Evolutionary conservation across 2,329 filamentous ascomycete species (phyloP).

Genomic region (Curvularia lunata): DNA sequence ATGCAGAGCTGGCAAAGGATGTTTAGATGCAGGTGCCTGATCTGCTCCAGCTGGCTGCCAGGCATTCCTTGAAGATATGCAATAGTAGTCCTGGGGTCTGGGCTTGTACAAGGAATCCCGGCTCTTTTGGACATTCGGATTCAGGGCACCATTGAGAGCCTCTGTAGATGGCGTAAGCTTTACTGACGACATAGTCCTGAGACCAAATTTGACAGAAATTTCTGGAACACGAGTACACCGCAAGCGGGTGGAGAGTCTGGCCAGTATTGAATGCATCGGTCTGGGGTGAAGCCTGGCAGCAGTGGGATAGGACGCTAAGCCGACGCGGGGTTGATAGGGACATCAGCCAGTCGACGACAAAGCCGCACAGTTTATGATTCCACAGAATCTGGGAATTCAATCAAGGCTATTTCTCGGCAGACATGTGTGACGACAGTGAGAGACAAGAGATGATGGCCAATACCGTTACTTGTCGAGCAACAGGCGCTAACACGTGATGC

Average conservation of each 20-base stretch:
- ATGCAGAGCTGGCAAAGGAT: constrained; percentile 4
- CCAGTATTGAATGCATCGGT: neutral
- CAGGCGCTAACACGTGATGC: constrained; percentile 34
- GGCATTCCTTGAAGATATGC: neutral
- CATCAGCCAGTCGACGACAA: neutral
- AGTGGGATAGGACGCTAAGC: neutral
- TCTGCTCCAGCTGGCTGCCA: constrained; percentile 1
- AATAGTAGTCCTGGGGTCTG: constrained; percentile 17
- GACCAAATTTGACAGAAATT: neutral
- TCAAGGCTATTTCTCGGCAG: neutral
- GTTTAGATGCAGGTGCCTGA: neutral
- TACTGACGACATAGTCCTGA: neutral
- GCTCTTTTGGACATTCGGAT: neutral
- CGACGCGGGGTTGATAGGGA: neutral
- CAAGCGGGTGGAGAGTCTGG: neutral
- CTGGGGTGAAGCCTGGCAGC: neutral
- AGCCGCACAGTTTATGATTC: neutral
- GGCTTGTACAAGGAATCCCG: constrained; percentile 20
- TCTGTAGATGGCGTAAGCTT: neutral
- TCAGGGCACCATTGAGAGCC: neutral
- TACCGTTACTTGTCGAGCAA: neutral
- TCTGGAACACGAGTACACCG: neutral
- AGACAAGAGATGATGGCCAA: neutral
- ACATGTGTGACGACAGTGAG: neutral
- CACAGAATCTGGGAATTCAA: neutral